These are phyloP conservation scores for Eleusine coracana DNA, from an alignment of 176 grass and related monocot species.

Conservation along the genomic window DNA sequence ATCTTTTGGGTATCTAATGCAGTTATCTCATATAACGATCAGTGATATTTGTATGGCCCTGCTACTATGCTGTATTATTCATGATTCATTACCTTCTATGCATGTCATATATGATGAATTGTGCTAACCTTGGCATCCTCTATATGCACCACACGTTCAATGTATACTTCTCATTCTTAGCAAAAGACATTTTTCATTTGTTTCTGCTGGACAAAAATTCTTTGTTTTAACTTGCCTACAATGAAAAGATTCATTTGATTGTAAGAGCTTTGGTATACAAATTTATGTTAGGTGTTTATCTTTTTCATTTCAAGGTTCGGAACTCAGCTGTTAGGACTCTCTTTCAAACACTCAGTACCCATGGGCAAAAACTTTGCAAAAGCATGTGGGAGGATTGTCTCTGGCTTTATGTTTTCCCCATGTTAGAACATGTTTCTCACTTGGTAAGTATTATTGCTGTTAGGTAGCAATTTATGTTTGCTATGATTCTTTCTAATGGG, in stretches of 20 bases:
- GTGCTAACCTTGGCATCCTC: not conserved
- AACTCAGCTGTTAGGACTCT: slow-evolving; percentile 97
- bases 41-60: slow-evolving; percentile 15
- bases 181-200: slow-evolving; percentile 19
- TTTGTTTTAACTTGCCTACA: not conserved
- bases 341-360: slow-evolving; percentile 87
- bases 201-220: not conserved
- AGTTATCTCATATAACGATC: not conserved
- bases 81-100: slow-evolving; percentile 2
- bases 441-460: slow-evolving; percentile 62
- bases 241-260: not conserved
- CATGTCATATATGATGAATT: slow-evolving; percentile 4
- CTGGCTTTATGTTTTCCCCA: slow-evolving; percentile 91
- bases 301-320: slow-evolving; percentile 62
- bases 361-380: slow-evolving; percentile 92
- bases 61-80: not conserved
- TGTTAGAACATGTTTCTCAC: slow-evolving; percentile 92
- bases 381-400: slow-evolving; percentile 97
- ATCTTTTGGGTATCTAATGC: slow-evolving; percentile 23
- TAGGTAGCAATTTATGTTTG: slow-evolving; percentile 19
- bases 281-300: slow-evolving; percentile 11
- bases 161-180: slow-evolving; percentile 5
- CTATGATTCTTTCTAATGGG: slow-evolving; percentile 34
- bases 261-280: slow-evolving; percentile 1
- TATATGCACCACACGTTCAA: not conserved